Evolutionary conservation across 306 rosid genomes (phyloP).

Genomic region (Vicia faba): DNA sequence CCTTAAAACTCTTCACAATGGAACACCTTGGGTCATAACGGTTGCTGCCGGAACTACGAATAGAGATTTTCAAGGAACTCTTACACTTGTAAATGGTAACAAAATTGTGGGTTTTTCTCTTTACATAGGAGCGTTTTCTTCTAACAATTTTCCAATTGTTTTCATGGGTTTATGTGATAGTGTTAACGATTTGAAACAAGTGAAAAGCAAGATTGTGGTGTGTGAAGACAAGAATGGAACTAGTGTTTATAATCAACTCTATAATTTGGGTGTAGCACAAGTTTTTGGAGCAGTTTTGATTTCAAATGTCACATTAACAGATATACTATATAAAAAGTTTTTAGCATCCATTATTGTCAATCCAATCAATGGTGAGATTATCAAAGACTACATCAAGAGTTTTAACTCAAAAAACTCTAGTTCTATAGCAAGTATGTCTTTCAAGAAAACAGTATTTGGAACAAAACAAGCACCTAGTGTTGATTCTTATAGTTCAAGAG

Average conservation of each 20-base stretch:
- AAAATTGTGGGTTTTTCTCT: conserved; percentile 49
- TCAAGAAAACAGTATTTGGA: conserved; percentile 48
- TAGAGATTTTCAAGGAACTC: conserved; percentile 51
- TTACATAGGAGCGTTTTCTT: conserved; percentile 38
- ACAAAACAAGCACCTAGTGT: conserved; percentile 57
- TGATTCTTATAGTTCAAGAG: conserved; percentile 67
- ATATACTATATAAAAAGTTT: too few relatives aligned
- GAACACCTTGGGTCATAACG: conserved; percentile 77
- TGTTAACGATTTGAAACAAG: conserved; percentile 29
- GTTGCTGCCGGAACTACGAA: conserved; percentile 71
- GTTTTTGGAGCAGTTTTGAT: conserved; percentile 39
- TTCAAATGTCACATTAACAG: too few relatives aligned
- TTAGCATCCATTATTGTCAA: conserved; percentile 31
- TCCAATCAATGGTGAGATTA: conserved; percentile 45
- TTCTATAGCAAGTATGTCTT: conserved; percentile 51
- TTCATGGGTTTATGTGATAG: conserved; percentile 49
- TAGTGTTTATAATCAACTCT: conserved; percentile 17
- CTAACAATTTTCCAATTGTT: conserved; percentile 42
- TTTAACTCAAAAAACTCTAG: neutral
- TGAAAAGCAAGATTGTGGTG: conserved; percentile 54
- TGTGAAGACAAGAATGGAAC: conserved; percentile 47
- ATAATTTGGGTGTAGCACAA: conserved; percentile 9
- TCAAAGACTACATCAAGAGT: conserved; percentile 50
- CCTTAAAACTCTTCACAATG: conserved; percentile 56
- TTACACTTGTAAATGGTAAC: conserved; percentile 51